These are phyloP conservation scores for Corchorus olitorius DNA, from an alignment of 345 rosid genomes.

Conservation along the genomic window DNA sequence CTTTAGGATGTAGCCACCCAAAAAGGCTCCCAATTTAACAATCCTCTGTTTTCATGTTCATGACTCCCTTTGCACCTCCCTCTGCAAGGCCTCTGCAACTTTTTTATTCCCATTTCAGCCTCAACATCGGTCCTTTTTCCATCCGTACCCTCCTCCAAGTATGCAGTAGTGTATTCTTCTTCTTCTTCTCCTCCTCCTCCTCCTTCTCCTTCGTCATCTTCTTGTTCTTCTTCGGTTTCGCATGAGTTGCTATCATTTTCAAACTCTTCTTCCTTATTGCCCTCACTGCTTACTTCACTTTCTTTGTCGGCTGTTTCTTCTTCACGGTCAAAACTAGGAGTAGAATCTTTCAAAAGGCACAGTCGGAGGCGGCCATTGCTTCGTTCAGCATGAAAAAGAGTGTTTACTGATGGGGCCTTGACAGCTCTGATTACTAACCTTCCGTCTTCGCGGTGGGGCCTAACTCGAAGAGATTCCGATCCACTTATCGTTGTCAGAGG, in stretches of 20 bases:
- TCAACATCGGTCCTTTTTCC: constrained; percentile 14
- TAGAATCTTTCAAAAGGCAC: constrained; percentile 36
- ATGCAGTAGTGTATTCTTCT: background rate
- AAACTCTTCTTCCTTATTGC: background rate
- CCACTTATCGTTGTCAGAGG: constrained; percentile 77
- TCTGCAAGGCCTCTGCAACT: constrained; percentile 37
- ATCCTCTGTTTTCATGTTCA: constrained; percentile 42
- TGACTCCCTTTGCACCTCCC: constrained; percentile 50
- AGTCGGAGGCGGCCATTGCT: constrained; percentile 79
- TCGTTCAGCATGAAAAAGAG: constrained; percentile 62
- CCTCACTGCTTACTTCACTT: background rate
- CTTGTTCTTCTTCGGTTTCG: constrained; percentile 1
- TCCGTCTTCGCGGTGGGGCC: constrained; percentile 75
- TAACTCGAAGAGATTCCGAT: constrained; percentile 44
- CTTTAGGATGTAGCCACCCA: constrained; percentile 69
- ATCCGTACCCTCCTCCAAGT: constrained; percentile 17
- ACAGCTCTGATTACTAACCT: constrained; percentile 60
- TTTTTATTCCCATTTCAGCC: constrained; percentile 29
- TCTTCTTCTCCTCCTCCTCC: constrained; percentile 28
- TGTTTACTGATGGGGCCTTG: constrained; percentile 32
- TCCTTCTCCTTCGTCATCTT: constrained; percentile 3
- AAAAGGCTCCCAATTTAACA: constrained; percentile 55
- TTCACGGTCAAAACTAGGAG: constrained; percentile 23
- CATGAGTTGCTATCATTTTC: constrained; percentile 9
- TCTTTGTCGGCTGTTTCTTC: constrained; percentile 15